Evolutionary conservation across 495 filamentous ascomycete genomes (phyloP).

Genomic region (Achaetomiella virescens): DNA sequence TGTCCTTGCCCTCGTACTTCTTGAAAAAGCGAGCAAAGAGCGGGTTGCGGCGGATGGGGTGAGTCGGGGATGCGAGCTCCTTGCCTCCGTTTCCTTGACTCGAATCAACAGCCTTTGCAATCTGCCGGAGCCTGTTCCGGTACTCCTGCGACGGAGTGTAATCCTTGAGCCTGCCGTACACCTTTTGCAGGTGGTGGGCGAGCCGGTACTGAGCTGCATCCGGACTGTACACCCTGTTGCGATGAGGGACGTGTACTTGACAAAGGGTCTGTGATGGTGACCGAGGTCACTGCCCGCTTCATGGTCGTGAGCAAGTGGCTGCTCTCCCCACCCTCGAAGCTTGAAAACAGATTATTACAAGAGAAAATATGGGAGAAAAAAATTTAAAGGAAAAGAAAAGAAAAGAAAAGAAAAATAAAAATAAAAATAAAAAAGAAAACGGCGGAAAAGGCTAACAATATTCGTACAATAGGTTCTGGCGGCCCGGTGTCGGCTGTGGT

Average conservation of each 20-base stretch:
- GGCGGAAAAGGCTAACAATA: too few relatives aligned
- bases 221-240: conserved; percentile 52
- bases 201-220: conserved; percentile 63
- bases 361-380: neutral
- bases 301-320: conserved; percentile 13
- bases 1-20: conserved; percentile 35
- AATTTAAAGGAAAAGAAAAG: neutral
- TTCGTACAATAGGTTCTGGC: too few relatives aligned
- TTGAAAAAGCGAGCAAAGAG: conserved; percentile 42
- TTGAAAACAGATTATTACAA: too few relatives aligned
- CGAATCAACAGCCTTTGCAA: conserved; percentile 40
- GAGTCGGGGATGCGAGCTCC: conserved; percentile 36
- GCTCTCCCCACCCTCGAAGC: too few relatives aligned
- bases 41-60: conserved; percentile 46
- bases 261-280: conserved; percentile 68
- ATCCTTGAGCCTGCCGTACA: conserved; percentile 61
- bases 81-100: conserved; percentile 13
- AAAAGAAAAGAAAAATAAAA: neutral
- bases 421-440: neutral
- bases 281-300: conserved; percentile 33
- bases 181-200: conserved; percentile 61
- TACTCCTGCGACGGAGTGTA: conserved; percentile 62
- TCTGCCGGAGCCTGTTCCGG: conserved; percentile 45
- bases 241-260: conserved; percentile 59
- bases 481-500: too few relatives aligned